Evolutionary conservation across 2,329 filamentous ascomycete genomes (phyloP).

Genomic region (Pleomassaria siparia): DNA sequence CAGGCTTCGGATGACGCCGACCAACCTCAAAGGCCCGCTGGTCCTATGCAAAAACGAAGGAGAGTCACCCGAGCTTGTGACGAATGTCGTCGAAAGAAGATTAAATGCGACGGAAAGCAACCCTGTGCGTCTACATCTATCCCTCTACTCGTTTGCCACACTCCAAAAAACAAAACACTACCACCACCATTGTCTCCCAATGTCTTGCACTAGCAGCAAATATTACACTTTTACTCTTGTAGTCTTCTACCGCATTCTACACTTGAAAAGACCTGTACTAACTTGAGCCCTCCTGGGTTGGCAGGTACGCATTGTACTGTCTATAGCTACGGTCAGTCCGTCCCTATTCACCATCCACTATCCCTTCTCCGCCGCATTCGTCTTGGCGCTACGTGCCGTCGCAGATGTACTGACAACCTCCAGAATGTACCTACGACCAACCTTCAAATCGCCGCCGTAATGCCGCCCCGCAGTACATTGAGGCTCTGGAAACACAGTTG

Average conservation of each 20-base stretch:
- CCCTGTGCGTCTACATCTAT: no score
- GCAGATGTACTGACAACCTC: constrained; percentile 17
- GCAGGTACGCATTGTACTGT: constrained; percentile 96
- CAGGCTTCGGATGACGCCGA: constrained; percentile 36
- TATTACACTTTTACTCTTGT: no score
- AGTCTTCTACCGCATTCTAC: no score
- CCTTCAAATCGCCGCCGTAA: constrained; percentile 89
- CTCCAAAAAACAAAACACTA: no score
- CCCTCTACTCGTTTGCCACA: no score
- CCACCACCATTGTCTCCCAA: no score
- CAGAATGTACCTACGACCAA: constrained; percentile 94
- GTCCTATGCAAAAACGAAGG: constrained; percentile 45
- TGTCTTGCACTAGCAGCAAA: no score
- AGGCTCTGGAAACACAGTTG: constrained; percentile 79
- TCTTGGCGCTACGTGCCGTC: constrained; percentile 2
- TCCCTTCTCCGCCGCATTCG: background rate
- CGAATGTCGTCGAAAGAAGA: constrained; percentile 52
- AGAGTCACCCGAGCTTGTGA: constrained; percentile 50
- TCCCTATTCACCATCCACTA: no score
- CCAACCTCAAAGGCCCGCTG: constrained; percentile 34
- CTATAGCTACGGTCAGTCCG: constrained; percentile 84
- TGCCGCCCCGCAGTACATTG: constrained; percentile 88
- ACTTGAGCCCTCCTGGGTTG: no score
- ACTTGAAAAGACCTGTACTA: no score
- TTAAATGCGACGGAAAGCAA: constrained; percentile 58